Base-by-base conservation (phyloP, 2,329 filamentous ascomycete species). In the Fusarium musae region DNA sequence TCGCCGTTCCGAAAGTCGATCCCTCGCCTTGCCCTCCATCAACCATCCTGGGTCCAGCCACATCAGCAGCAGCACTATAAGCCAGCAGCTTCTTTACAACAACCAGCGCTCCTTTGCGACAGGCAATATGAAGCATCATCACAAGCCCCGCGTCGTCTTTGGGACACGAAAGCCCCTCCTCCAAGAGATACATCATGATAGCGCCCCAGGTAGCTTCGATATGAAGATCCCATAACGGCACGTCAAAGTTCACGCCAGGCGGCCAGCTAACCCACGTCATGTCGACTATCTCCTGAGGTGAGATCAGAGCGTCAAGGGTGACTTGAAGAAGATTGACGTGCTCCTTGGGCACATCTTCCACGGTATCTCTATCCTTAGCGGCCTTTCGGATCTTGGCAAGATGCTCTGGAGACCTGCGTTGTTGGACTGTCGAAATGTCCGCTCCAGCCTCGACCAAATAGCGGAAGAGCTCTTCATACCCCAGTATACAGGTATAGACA, bases 221-320 rank as follows among this genome's bases (percentile, higher is more conserved):
- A 5, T 69, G 34, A 28, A 49, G 21, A 4, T 19, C 9, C 69
- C 63, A 72, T 3, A 69, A 10, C 0, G 53, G 63, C 7, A 16
- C 9, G 7, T 59, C 64, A 11, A 39, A 69, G 12, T 56, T 34
- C 1, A 69, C 52, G 1, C 69, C 63, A 1, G 69, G 69, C 1
- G 69, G 69, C 57, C 63, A 69, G 9, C 63, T 57, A 8, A 65
- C 42, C 69, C 58, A 69, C 7, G 30, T 69, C 52, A 69, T 59
- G 4, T 72, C 32, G 12, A 56, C 36, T 4, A 69, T 32, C 6
- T 23, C 9, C 16, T 72, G 69, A 2, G 69, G 63, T 0, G 69
- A 72, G 23, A 72, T 64, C 1, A 72, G 5, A 4, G 69, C 69
- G n/a, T 72, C 69, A 1, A 72, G 50, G 0, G 63, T 59, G 4